These are phyloP conservation scores for Vitis hybrid DNA, from an alignment of 177 flowering plant genomes.

Conservation along the genomic window DNA sequence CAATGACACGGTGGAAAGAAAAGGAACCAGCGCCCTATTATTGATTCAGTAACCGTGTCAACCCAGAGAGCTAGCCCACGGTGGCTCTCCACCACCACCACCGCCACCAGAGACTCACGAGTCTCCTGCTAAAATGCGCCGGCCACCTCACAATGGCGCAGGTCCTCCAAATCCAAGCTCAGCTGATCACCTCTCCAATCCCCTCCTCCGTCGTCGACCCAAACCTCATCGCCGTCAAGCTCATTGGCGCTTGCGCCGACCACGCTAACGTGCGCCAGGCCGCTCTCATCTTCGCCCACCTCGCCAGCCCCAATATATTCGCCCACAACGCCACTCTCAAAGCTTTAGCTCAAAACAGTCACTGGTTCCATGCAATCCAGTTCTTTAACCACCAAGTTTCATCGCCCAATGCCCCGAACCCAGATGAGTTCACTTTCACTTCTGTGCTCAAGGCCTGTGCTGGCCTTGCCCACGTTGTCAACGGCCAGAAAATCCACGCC, in stretches of 20 bases:
- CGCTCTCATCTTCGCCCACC: slow-evolving; percentile 25
- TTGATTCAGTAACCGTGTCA: too few species aligned
- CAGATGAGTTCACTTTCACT: slow-evolving; percentile 37
- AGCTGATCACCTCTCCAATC: slow-evolving; percentile 24
- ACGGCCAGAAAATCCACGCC: slow-evolving; percentile 30
- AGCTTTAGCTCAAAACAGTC: slow-evolving; percentile 29
- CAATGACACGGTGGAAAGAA: too few species aligned
- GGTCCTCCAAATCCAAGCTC: slow-evolving; percentile 36
- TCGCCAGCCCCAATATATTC: slow-evolving; percentile 26
- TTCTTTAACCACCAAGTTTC: slow-evolving; percentile 21
- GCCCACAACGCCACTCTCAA: slow-evolving; percentile 36
- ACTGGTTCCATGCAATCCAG: slow-evolving; percentile 21
- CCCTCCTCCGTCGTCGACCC: slow-evolving; percentile 20
- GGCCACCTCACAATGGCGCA: slow-evolving; percentile 28
- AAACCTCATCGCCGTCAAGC: slow-evolving; percentile 38
- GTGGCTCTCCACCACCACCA: neutral
- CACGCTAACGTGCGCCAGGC: slow-evolving; percentile 33
- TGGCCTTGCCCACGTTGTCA: slow-evolving; percentile 8
- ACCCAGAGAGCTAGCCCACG: too few species aligned
- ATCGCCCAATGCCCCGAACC: slow-evolving; percentile 10
- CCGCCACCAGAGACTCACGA: slow-evolving; percentile 18
- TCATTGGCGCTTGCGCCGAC: slow-evolving; percentile 28
- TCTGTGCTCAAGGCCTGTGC: slow-evolving; percentile 40
- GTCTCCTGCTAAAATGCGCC: slow-evolving; percentile 30
- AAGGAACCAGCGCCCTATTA: too few species aligned